phyloP scores from a whole-genome alignment of 306 rosid species.

The Macrotyloma uniflorum region DNA sequence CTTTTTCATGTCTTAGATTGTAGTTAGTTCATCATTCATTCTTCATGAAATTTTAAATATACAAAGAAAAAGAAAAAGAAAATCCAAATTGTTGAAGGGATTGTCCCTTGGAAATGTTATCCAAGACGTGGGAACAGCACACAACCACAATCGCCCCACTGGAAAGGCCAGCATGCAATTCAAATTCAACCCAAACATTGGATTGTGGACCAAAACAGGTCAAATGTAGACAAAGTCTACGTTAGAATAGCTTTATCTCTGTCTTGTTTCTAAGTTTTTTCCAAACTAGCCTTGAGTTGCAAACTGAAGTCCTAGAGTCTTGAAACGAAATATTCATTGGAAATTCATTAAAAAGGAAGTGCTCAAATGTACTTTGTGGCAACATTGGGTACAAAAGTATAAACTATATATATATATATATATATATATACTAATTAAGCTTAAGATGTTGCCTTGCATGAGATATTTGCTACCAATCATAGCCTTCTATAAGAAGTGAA shows the following conservation, averaged over 20 bases:
- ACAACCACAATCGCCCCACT: not conserved
- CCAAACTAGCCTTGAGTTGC: not conserved
- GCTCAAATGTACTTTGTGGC: conserved; percentile 11
- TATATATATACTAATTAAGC: conserved; percentile 15
- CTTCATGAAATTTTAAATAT: not conserved
- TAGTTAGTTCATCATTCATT: not conserved
- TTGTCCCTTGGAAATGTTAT: not conserved
- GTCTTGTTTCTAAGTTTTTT: not conserved
- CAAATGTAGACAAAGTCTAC: not conserved
- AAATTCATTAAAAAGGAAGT: conserved; percentile 20
- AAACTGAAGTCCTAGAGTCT: not conserved
- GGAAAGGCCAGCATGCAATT: not conserved
- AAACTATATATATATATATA: not conserved
- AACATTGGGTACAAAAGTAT: conserved; percentile 24
- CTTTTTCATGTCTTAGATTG: not conserved
- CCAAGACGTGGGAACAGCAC: conserved; percentile 13
- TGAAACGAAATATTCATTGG: conserved; percentile 6
- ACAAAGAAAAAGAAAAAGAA: not conserved
- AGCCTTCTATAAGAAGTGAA: conserved; percentile 37
- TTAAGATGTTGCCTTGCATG: conserved; percentile 29
- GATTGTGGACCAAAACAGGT: not conserved
- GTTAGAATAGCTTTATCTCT: not conserved
- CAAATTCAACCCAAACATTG: not conserved
- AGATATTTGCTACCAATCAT: conserved; percentile 42
- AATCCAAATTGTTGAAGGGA: not conserved